Base-by-base conservation (phyloP, 2,329 filamentous ascomycete species). In the Coniochaeta hoffmannii region DNA sequence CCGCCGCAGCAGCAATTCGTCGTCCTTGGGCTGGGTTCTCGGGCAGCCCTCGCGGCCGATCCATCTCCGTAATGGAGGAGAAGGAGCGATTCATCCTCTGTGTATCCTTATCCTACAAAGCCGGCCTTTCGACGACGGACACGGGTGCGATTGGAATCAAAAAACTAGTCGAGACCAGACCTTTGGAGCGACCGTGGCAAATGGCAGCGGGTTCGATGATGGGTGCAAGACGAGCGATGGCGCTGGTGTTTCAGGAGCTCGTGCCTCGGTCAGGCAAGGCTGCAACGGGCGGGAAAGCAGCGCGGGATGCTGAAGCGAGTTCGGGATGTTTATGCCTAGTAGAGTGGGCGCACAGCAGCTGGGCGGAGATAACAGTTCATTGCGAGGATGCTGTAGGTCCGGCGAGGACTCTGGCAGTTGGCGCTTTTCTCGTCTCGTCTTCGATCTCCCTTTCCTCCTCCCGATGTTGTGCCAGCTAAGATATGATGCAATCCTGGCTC, bases 21-120 rank as follows among this genome's bases (percentile, higher is more conserved):
- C 65, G 69, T 57, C 62, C 68, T 58, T 65, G 68, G 52, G 66
- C 71, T 56, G 68, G 68, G 57, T 67, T 71, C 32, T 71, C 69
- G 57, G 69, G 69, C 52, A 71, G 62, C 3, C 69, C 69, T 32
- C 68, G 61, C 52, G 62, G 59, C 49, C 61, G 62, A 34, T 66
- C 64, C 62, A 65, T 65, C 59, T 53, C 62, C 53, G 54, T 24
- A 19, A 50, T 50, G 24, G 50, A 53, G 17, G 50, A 53, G 49
- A 51, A 34, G 28, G 31, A 51, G 28, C 49, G 49, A 51, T 51
- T 51, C 28, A 51, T 31, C 49, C 26, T 51, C 26, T 2, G 28
- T 19, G n/a, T 22, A 51, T 32, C 46, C 36, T 19, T 9, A 22
- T 11, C 11, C 17, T 41, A n/a, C 3, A 10, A 22, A 9, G 4